A percentile compares a stretch with the other conserved stretches of the same genome.
Conservation (phyloP, 805 yeast genomes). For the Candida nemodendra region DNA sequence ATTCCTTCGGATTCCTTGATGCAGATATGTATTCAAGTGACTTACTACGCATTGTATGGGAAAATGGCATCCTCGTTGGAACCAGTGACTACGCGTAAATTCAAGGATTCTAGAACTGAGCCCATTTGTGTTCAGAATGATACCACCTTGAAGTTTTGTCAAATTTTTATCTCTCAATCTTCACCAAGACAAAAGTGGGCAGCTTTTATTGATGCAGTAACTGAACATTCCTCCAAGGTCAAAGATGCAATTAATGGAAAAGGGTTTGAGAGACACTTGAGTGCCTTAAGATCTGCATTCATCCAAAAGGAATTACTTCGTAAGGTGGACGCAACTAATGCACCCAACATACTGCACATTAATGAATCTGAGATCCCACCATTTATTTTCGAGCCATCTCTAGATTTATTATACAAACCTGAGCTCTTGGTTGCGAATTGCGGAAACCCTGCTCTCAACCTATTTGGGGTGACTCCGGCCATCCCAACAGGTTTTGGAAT, state of each 20-base stretch:
- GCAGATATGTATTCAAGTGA: conserved; percentile 52
- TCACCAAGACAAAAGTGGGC: conserved; percentile 46
- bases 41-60: conserved; percentile 57
- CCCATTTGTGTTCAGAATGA: conserved; percentile 65
- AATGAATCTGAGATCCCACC: conserved; percentile 37
- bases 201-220: conserved; percentile 49
- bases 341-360: conserved; percentile 24
- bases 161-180: conserved; percentile 59
- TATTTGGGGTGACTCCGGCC: conserved; percentile 62
- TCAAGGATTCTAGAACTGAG: conserved; percentile 68
- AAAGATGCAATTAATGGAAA: conserved; percentile 54
- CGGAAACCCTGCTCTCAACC: conserved; percentile 57
- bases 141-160: conserved; percentile 49
- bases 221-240: conserved; percentile 48
- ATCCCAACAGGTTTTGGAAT: conserved; percentile 58
- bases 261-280: conserved; percentile 73
- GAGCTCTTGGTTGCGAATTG: conserved; percentile 49
- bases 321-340: conserved; percentile 43
- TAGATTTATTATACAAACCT: conserved; percentile 36
- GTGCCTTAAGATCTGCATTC: conserved; percentile 58
- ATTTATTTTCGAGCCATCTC: conserved; percentile 42
- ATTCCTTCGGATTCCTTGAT: conserved; percentile 50
- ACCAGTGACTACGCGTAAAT: conserved; percentile 66
- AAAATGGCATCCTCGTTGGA: conserved; percentile 37
- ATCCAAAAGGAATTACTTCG: conserved; percentile 47